Conservation (phyloP, 78 protist genomes). For the Protostelium mycophagum region DNA sequence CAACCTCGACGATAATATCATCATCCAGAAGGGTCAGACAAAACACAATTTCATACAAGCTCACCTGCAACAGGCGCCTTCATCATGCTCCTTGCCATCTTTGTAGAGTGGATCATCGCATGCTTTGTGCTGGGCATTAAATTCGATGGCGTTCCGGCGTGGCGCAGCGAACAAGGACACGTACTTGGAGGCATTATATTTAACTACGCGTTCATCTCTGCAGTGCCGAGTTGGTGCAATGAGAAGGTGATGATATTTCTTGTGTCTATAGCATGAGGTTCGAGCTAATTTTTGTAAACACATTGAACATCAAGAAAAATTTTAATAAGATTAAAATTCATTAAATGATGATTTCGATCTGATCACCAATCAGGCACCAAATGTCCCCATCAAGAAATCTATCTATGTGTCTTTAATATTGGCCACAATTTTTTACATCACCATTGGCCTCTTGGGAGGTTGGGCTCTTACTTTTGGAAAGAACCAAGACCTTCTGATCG, state of each 20-base stretch:
- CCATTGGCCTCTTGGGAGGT: neutral
- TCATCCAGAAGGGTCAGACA: constrained; percentile 22
- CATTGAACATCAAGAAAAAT: too few species aligned
- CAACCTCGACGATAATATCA: constrained; percentile 47
- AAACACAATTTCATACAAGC: neutral
- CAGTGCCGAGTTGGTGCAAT: constrained; percentile 59
- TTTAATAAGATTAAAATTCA: too few species aligned
- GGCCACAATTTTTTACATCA: neutral
- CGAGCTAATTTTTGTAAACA: too few species aligned
- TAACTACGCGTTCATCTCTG: constrained; percentile 45
- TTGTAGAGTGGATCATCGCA: constrained; percentile 27
- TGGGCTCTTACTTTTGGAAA: neutral
- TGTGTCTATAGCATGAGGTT: too few species aligned
- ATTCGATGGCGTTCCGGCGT: constrained; percentile 13
- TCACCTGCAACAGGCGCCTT: constrained; percentile 17
- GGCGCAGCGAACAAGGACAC: constrained; percentile 3
- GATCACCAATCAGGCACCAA: neutral
- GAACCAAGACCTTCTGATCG: neutral
- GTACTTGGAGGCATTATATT: constrained; percentile 46
- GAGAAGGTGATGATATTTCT: constrained; percentile 35
- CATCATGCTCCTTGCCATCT: constrained; percentile 10
- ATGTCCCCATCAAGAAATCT: neutral
- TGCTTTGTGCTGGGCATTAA: constrained; percentile 18
- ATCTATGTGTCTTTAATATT: neutral
- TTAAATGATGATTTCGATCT: too few species aligned